Conservation (phyloP, 768 basidiomycete species). For the Podaxis sp. region DNA sequence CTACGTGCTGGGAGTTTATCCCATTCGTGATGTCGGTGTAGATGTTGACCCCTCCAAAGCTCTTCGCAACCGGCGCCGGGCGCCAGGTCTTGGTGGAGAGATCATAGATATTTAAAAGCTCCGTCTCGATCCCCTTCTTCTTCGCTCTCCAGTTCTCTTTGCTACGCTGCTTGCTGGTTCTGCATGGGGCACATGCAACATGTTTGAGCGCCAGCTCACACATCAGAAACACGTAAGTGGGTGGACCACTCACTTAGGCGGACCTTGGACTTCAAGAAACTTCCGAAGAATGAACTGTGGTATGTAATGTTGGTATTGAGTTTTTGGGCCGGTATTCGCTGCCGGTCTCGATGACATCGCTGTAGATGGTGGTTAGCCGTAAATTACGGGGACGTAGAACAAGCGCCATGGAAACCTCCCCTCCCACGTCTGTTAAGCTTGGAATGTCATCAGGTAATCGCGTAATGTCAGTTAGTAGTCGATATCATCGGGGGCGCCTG, state of each 20-base stretch:
- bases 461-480: background rate
- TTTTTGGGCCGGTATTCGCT: background rate
- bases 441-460: background rate
- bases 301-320: slow-evolving; percentile 24
- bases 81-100: slow-evolving; percentile 17
- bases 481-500: background rate
- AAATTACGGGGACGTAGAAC: background rate
- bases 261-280: slow-evolving; percentile 16
- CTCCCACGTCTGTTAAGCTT: slow-evolving; percentile 1
- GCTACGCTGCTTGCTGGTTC: slow-evolving; percentile 18
- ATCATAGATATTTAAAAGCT: slow-evolving; percentile 21
- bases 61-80: slow-evolving; percentile 16
- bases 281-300: slow-evolving; percentile 22
- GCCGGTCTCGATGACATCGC: background rate
- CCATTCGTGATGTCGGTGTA: slow-evolving; percentile 22
- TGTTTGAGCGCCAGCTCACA: background rate
- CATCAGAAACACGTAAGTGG: background rate
- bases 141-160: slow-evolving; percentile 17
- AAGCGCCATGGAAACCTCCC: background rate
- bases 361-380: background rate
- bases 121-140: slow-evolving; percentile 17
- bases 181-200: background rate
- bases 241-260: slow-evolving; percentile 12
- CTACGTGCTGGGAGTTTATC: slow-evolving; percentile 25
- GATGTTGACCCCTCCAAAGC: slow-evolving; percentile 22